Evolutionary conservation across 768 basidiomycete species (phyloP).

Genomic region (Phanerochaete carnosa): DNA sequence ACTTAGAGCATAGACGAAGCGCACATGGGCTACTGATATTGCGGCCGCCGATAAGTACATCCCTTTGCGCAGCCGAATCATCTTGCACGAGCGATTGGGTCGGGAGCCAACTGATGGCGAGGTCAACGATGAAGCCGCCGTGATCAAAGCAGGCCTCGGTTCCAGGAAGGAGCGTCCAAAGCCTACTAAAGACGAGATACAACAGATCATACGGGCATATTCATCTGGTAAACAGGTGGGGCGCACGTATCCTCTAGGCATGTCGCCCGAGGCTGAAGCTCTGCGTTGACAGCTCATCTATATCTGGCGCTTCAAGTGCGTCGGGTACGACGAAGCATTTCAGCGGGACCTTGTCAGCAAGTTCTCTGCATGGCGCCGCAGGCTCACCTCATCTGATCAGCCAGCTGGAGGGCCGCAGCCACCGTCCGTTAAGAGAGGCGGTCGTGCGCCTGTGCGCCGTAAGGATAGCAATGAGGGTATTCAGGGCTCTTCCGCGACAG

Average conservation of each 20-base stretch:
- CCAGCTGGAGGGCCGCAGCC: neutral
- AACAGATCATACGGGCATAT: constrained; percentile 2
- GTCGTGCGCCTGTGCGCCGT: neutral
- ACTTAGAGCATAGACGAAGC: neutral
- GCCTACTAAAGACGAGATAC: neutral
- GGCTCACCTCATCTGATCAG: too few relatives aligned
- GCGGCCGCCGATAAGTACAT: neutral
- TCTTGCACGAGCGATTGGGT: neutral
- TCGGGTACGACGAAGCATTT: constrained; percentile 10
- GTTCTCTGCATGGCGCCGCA: neutral
- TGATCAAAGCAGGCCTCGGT: neutral
- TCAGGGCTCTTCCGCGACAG: neutral
- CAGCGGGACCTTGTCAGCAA: constrained; percentile 7
- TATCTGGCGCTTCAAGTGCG: constrained; percentile 10
- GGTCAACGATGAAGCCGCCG: neutral
- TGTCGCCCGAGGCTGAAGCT: neutral
- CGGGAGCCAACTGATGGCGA: constrained; percentile 9
- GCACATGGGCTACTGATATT: neutral
- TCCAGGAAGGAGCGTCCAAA: neutral
- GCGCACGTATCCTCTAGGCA: neutral
- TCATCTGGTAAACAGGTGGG: neutral
- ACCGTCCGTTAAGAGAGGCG: neutral
- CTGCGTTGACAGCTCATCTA: neutral
- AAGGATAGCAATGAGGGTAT: neutral
- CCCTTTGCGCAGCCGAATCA: constrained; percentile 3